Base-by-base conservation (phyloP, 129 eudicot species). In the Centella asiatica region DNA sequence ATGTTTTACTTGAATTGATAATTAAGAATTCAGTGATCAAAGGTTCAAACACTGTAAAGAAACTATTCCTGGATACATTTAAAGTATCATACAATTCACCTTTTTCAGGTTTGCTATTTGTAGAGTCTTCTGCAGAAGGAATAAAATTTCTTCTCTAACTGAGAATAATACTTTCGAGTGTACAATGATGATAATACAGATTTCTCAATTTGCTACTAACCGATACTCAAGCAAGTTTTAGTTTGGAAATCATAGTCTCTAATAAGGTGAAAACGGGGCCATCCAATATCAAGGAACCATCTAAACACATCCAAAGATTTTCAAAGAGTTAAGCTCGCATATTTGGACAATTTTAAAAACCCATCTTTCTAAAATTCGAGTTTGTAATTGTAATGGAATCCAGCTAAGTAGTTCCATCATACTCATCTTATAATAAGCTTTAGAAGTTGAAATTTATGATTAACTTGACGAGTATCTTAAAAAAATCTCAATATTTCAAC, bases 281-380 rank as follows among this genome's bases (percentile, higher is more conserved):
- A 57, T 64, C 8, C 56, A 29, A 55, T 18, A 56, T 54, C 39
- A 67, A 28, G 53, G 6, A 45, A 18, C 29, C 19, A 40, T 27
- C 26, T 25, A 27, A 62, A 17, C 24, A 44, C n/a, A 62, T 23
- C 39, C 67, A 4, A 28, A 27, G 14, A 17, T 17, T 57, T 7
- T 57, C 44, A 33, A 17, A 28, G 6, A 15, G 18, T 44, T 62
- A 0, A 18, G 6, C 6, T 25, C 20, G 28, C 24, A 50, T 13
- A 57, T 55, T 36, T 39, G n/a, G 24, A 54, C 1, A 17, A 5
- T 20, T 6, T 26, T 29, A 5, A 20, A 15, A 45, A 11, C 17
- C 15, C 48, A 46, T 25, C 20, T 17, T 1, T 2, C 5, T 4
- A 29, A 14, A 44, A 18, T 22, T 28, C 8, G 51, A 4, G 24